Evolutionary conservation across 1,284 basidiomycete species (phyloP), one percentile per base, ranked within the genome.

Genomic region (Exobasidium cylindrosporum): DNA sequence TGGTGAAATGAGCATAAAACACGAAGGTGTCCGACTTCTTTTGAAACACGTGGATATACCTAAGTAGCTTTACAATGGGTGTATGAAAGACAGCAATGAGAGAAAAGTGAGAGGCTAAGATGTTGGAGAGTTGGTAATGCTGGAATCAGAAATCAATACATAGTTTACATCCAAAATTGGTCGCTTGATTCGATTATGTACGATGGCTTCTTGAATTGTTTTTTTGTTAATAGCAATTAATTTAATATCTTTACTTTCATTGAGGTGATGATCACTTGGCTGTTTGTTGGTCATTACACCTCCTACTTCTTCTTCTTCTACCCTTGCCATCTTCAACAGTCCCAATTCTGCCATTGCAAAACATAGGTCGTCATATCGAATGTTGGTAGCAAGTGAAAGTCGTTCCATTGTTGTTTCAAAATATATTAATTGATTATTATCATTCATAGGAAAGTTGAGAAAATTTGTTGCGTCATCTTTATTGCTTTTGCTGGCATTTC

Each of bases 291-390:
- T 29, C 45, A n/a, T n/a, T 31, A 4, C 11, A 1, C 3, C 61
- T 23, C 29, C 43, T 1, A 29, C 17, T 28, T 13, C 28, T 21
- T 13, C 32, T 50, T 31, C n/a, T 35, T 58, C 31, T 14, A 7
- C 23, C 14, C 23, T 21, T 23, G 43, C 11, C 50, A 10, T 54
- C 53, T 4, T 26, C 31, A 96, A 83, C 60, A 97, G 82, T 17
- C 92, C 92, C 58, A 89, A 88, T 77, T 96, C 92, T 59, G 89
- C 87, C 59, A 97, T 82, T 0, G 92, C 89, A 78, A 93, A 91
- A 0, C 91, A 88, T 0, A 88, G 86, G 76, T 97, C 94, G 66
- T 97, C 92, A 0, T 87, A 80, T 1, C 91, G 85, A 58, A 97
- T 82, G 79, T 90, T 88, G 46, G 91, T 92, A 13, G 89, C 89